Evolutionary conservation across 1,284 basidiomycete species (phyloP), one percentile per base, ranked within the genome.

Genomic region (Singerocomus inundabilis): DNA sequence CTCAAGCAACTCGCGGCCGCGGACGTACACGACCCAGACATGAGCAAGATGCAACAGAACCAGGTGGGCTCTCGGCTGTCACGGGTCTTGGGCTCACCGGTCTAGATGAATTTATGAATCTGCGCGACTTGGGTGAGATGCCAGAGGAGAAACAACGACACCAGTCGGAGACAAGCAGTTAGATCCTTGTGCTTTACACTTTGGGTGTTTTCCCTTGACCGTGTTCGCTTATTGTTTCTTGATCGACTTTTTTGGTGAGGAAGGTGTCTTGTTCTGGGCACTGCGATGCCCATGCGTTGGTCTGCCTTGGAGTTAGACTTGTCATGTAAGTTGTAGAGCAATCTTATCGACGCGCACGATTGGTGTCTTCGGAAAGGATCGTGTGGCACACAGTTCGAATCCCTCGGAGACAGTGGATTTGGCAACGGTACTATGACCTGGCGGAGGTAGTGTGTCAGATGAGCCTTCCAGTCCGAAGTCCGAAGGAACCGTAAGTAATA

Each of bases 21-120:
- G 58, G 49, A 43, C 55, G 44, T 25, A 42, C 55, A 4, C 44
- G 52, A 15, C 24, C 38, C 2, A 40, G 35, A n/a, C 42, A 11
- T 21, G 57, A 41, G 18, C 45, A 18, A 24, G 46, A 52, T 4
- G n/a, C n/a, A 11, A 41, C 29, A 9, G 62, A 62, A 16, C 53
- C 46, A 2, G 51, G 52, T 18, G 48, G 42, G 6, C 58, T 67
- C 11, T 56, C 66, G 4, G 63, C 64, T 18, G 46, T 67, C 4
- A 66, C 38, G 6, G 67, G 67, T 1, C 63, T 70, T 26, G 64
- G 63, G 4, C 67, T 70, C 34, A 64, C 34, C 0, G 54, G 55
- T 11, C 44, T 69, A n/a, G 62, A 69, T 40, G 60, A 61, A 10
- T 1, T 57, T 2, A 34, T 44, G 13, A 53, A 38, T 41, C 35